Conservation (phyloP, 768 basidiomycete species). For the Psilocybe tampanensis region DNA sequence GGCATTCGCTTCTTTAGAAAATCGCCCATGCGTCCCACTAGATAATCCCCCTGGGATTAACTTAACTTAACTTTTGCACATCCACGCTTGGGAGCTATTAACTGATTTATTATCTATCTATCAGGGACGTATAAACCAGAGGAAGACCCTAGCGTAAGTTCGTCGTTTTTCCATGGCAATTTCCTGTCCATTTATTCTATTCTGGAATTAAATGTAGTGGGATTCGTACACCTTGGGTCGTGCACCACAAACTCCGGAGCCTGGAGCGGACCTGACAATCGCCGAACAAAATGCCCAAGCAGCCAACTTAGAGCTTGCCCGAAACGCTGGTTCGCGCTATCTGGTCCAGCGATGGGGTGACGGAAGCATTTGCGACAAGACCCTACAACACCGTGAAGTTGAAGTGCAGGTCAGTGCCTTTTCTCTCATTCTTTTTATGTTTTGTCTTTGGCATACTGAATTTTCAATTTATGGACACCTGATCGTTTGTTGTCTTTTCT, state of each 20-base stretch:
- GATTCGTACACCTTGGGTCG: constrained; percentile 79
- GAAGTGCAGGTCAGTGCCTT: constrained; percentile 85
- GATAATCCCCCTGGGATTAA: constrained; percentile 13
- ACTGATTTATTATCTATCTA: constrained; percentile 25
- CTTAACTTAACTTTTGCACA: constrained; percentile 4
- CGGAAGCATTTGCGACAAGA: constrained; percentile 94
- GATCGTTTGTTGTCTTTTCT: constrained; percentile 17
- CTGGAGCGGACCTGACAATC: constrained; percentile 65
- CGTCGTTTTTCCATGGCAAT: constrained; percentile 24
- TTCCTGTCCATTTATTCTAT: constrained; percentile 24
- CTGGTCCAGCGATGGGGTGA: constrained; percentile 91
- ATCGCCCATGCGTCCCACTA: constrained; percentile 15
- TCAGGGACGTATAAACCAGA: constrained; percentile 74
- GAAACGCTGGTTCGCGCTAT: constrained; percentile 81
- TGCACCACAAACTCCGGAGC: constrained; percentile 61
- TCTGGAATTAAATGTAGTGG: constrained; percentile 47
- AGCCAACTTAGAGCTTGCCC: constrained; percentile 76
- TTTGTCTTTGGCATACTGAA: constrained; percentile 10
- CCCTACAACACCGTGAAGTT: constrained; percentile 81
- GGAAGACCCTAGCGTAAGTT: constrained; percentile 81
- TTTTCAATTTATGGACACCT: constrained; percentile 16
- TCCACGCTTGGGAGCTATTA: constrained; percentile 11
- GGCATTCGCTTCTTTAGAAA: constrained; percentile 13
- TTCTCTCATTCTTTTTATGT: constrained; percentile 15
- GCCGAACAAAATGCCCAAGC: constrained; percentile 66